Base-by-base conservation (phyloP, 2,329 filamentous ascomycete genomes). In the Scedosporium aurantiacum region DNA sequence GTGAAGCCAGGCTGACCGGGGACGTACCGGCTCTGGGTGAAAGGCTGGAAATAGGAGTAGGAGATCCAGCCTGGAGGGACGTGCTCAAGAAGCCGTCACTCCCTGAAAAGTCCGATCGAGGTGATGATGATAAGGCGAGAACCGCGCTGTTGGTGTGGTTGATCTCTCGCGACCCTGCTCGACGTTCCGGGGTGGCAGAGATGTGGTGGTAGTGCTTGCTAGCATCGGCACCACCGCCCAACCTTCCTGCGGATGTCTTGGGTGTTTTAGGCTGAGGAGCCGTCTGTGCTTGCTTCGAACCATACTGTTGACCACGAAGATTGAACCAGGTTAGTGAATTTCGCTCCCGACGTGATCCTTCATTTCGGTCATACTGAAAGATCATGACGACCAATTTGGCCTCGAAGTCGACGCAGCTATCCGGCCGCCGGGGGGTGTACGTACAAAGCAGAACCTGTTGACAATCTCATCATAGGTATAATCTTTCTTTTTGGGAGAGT, bases 361-460 rank as follows among this genome's bases (percentile, higher is more conserved):
- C 61, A 62, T 62, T 62, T 54, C 58, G 62, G 66, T 62, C 66
- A 69, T 66, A 64, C 68, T 65, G 67, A 65, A 65, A 41, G 62
- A 57, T 57, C 60, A 43, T 14, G 50, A 43, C 52, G 50, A 59
- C 50, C 50, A 54, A 27, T 60, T 61, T 58, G 63, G 63, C 66
- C 68, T 66, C 69, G 69, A 68, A 66, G 62, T 68, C 68, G 60
- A 70, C 66, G 67, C 72, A 62, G 47, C 57, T 63, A 63, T 61
- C 61, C 62, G 60, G 61, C 61, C 61, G 61, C 45, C 28, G 18
- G 59, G 72, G 66, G 74, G 75, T 71, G 82, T 82, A 96, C 93
- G 86, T 93, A 97, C 93, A 85, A 97, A 99, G 82, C 94, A 99
- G 82, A 96, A 99, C 80, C 96, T 97, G 80, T 96, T 92, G 74